These are phyloP conservation scores for Tripidium arundinaceum DNA, from an alignment of 202 grass and related monocot genomes.

Conservation along the genomic window DNA sequence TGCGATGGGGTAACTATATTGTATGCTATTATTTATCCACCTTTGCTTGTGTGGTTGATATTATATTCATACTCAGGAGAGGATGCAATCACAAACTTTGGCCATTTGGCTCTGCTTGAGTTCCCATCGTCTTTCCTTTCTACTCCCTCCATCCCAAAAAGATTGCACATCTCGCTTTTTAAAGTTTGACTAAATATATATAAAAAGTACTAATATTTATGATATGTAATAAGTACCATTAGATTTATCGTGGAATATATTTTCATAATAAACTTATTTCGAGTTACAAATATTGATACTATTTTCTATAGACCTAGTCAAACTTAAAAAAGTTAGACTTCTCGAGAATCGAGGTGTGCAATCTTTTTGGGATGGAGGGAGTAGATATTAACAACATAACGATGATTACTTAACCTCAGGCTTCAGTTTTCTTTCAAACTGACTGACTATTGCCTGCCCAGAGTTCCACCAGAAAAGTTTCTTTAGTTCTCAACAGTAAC, in stretches of 20 bases:
- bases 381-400: background rate
- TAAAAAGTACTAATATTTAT: too few relatives aligned
- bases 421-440: slow-evolving; percentile 7
- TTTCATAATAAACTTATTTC: too few relatives aligned
- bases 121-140: background rate
- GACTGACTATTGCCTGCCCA: background rate
- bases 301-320: too few relatives aligned
- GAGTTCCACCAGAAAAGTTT: background rate
- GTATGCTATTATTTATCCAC: background rate
- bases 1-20: background rate
- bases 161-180: too few relatives aligned
- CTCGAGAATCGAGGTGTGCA: background rate
- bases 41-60: slow-evolving; percentile 6
- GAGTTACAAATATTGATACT: too few relatives aligned
- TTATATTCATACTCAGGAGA: background rate
- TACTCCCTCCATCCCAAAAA: too few relatives aligned
- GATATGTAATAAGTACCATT: too few relatives aligned
- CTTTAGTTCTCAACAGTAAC: slow-evolving; percentile 8
- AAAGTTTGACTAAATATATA: too few relatives aligned
- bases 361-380: background rate
- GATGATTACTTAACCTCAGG: slow-evolving; percentile 14
- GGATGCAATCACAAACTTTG: slow-evolving; percentile 3
- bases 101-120: background rate
- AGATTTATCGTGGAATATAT: too few relatives aligned
- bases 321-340: too few relatives aligned